Evolutionary conservation across 1,139 yeast genomes (phyloP), one percentile per base, ranked within the genome.

Genomic region (Candida sp.): DNA sequence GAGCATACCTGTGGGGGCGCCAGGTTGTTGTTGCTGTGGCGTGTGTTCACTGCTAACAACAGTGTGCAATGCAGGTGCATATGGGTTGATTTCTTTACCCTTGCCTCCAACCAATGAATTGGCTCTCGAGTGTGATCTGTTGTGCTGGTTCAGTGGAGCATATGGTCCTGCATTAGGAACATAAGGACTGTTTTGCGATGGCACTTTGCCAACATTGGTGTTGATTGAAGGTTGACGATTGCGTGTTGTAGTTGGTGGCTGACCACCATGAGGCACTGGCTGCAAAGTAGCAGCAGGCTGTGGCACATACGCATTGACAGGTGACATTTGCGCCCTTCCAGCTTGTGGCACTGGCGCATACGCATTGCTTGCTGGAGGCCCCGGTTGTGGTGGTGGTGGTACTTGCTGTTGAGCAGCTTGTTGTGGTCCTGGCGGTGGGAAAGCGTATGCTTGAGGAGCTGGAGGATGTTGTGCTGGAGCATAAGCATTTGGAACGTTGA

Each of bases 91-190:
- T 43, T 75, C 81, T 55, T 71, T 77, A 3, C 77, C 77, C 43
- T 66, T 73, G 7, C 72, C 80, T 1, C 78, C 78, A 11, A 77
- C 68, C 34, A 77, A 64, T 1, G 81, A 77, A 55, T 71, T 72
- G 1, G 78, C 75, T 51, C 82, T 62, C 4, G 80, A 75, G 58
- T 76, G 81, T 1, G 73, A 65, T 50, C 72, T 63, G 8, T 40
- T 28, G 46, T 69, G 70, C 47, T 72, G 72, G 45, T 59, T 62
- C 48, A 67, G 67, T 6, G 82, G 82, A 4, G 77, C 81, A 54
- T 77, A 77, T 1, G 81, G 81, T 3, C 82, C 82, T 4, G 76
- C 70, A 49, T 70, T 70, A 1, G 82, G 82, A 25, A 77, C 77
- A 56, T 77, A 77, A 2, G 81, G 80, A 54, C 80, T 75, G 46